phyloP scores from a whole-genome alignment of 2,329 filamentous ascomycete species.

The Byssothecium circinans region DNA sequence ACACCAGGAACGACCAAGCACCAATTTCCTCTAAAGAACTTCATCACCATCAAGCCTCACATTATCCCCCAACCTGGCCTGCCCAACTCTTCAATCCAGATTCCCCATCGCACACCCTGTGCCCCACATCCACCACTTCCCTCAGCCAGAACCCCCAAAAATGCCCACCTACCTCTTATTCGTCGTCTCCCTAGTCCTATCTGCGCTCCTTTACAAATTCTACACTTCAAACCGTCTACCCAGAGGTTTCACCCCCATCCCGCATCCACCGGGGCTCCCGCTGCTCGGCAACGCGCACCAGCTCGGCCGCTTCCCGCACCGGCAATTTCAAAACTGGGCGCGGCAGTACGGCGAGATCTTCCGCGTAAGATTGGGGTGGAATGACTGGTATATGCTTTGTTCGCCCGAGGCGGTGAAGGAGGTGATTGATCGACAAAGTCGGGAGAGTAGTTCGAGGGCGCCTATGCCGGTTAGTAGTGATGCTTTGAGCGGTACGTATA shows the following conservation, averaged over 20 bases:
- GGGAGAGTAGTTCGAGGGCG: slow-evolving; percentile 39
- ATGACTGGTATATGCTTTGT: slow-evolving; percentile 52
- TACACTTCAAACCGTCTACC: slow-evolving; percentile 16
- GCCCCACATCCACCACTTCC: slow-evolving; percentile 11
- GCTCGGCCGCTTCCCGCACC: slow-evolving; percentile 31
- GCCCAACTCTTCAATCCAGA: too few species aligned
- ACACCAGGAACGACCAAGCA: not conserved
- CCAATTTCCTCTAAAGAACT: too few species aligned
- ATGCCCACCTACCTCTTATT: slow-evolving; percentile 14
- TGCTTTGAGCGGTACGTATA: slow-evolving; percentile 43
- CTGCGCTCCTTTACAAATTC: slow-evolving; percentile 15
- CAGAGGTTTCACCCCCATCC: slow-evolving; percentile 18
- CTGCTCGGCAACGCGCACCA: slow-evolving; percentile 35
- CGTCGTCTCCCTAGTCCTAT: slow-evolving; percentile 14
- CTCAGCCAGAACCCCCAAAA: too few species aligned
- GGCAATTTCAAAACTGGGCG: slow-evolving; percentile 43
- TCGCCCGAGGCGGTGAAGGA: slow-evolving; percentile 49
- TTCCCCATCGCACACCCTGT: not conserved
- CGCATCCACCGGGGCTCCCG: slow-evolving; percentile 30
- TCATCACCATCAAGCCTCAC: too few species aligned
- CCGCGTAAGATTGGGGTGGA: slow-evolving; percentile 49
- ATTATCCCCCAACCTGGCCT: too few species aligned
- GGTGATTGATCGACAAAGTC: slow-evolving; percentile 47
- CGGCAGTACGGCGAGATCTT: slow-evolving; percentile 50
- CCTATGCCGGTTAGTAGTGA: slow-evolving; percentile 47